These are phyloP conservation scores for Microbotryum silenes-acaulis DNA, from an alignment of 1,284 basidiomycete species.

Conservation along the genomic window DNA sequence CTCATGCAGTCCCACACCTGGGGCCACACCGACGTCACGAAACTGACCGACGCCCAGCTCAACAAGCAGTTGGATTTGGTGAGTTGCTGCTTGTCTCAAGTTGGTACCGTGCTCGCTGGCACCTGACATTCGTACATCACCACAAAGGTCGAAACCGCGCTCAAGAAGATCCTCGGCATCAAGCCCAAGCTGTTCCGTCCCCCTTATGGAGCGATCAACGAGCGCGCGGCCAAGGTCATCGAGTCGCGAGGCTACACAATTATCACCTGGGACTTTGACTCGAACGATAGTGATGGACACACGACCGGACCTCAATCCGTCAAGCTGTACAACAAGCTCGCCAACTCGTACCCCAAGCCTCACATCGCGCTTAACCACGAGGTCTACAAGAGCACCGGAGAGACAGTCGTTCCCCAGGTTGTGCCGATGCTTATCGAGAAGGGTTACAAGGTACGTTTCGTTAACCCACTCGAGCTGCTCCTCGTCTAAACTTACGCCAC, in stretches of 20 bases:
- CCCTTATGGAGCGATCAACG: constrained; percentile 31
- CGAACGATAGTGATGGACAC: constrained; percentile 23
- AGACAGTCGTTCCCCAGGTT: constrained; percentile 23
- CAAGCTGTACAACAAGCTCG: constrained; percentile 16
- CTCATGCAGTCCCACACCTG: constrained; percentile 27
- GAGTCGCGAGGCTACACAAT: constrained; percentile 27
- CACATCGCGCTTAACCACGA: constrained; percentile 32
- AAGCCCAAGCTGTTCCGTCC: constrained; percentile 35
- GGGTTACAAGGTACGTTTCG: constrained; percentile 16
- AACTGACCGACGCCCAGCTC: constrained; percentile 27
- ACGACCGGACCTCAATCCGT: constrained; percentile 6
- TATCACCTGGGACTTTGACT: constrained; percentile 33
- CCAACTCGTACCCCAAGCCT: constrained; percentile 3
- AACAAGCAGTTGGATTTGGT: constrained; percentile 29
- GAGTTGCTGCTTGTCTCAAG: neutral
- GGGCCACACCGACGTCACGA: constrained; percentile 34
- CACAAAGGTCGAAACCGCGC: constrained; percentile 25
- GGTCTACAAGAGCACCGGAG: constrained; percentile 17
- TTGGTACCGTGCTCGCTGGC: too few relatives aligned
- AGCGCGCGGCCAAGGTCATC: constrained; percentile 27
- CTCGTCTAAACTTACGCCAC: too few relatives aligned
- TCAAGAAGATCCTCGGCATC: constrained; percentile 38
- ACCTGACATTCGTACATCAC: too few relatives aligned
- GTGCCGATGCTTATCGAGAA: constrained; percentile 24
- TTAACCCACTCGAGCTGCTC: too few relatives aligned